A percentile compares a stretch with the other conserved stretches of the same genome.
phyloP scores from a whole-genome alignment of 176 grass and related monocot species.

The Oryza glumipatula region DNA sequence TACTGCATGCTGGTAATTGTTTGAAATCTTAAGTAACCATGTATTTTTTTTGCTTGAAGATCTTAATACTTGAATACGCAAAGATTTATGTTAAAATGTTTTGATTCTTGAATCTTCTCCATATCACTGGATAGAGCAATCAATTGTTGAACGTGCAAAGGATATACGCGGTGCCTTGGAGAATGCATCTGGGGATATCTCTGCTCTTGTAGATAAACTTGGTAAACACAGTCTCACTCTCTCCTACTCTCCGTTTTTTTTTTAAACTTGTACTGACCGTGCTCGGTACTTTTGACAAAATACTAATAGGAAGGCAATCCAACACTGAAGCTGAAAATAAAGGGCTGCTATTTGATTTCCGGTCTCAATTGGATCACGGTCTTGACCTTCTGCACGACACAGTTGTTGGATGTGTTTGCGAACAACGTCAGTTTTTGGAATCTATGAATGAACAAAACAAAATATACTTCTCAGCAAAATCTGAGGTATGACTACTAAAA shows the following conservation, averaged over 20 bases:
- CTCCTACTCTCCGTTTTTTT: conserved; percentile 12
- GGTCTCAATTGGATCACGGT: conserved; percentile 58
- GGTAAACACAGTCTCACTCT: conserved; percentile 35
- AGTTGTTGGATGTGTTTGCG: conserved; percentile 61
- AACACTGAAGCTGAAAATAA: conserved; percentile 67
- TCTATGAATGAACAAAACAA: conserved; percentile 63
- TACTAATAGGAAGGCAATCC: conserved; percentile 61
- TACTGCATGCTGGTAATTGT: conserved; percentile 61
- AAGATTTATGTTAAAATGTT: conserved; percentile 1
- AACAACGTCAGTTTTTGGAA: conserved; percentile 60
- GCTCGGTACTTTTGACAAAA: conserved; percentile 19
- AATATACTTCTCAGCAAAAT: conserved; percentile 69
- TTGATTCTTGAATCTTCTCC: conserved; percentile 28
- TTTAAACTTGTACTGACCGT: conserved; percentile 37
- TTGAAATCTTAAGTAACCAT: conserved; percentile 29
- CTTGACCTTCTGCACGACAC: conserved; percentile 59
- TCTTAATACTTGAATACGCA: conserved; percentile 1
- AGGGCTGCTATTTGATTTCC: conserved; percentile 60
- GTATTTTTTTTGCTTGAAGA: conserved; percentile 27
- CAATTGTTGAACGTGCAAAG: conserved; percentile 69
- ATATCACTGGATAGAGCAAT: conserved; percentile 49
- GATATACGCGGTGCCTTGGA: conserved; percentile 53
- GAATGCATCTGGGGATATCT: conserved; percentile 63
- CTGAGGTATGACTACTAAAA: conserved; percentile 52
- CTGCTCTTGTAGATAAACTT: conserved; percentile 60